A percentile compares a stretch with the other conserved stretches of the same genome.
These are phyloP conservation scores for Xylaria sp. DNA, from an alignment of 2,329 filamentous ascomycete genomes.

Conservation along the genomic window DNA sequence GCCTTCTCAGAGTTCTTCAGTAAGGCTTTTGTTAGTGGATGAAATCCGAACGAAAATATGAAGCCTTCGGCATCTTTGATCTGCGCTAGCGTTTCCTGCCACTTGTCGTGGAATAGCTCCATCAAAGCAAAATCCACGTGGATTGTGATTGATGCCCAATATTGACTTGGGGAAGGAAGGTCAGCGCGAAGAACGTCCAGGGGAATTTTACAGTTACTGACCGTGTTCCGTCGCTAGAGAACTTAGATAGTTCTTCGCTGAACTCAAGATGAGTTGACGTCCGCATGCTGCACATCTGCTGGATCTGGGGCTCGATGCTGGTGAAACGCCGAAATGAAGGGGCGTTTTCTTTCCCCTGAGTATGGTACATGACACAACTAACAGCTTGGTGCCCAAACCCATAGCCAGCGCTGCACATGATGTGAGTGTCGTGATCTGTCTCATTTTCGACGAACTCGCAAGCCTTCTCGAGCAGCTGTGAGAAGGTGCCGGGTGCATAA, in stretches of 20 bases:
- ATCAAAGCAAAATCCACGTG: conserved; percentile 22
- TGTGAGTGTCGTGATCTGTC: conserved; percentile 25
- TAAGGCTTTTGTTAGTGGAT: conserved; percentile 27
- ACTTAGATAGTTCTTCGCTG: conserved; percentile 24
- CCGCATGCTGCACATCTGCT: conserved; percentile 26
- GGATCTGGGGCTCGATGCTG: conserved; percentile 26
- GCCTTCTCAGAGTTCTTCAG: conserved; percentile 28
- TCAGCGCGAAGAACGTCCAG: background rate
- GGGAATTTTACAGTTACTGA: background rate
- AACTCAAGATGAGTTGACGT: conserved; percentile 28
- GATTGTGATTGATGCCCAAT: conserved; percentile 24
- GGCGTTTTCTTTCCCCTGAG: conserved; percentile 26
- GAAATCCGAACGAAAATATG: conserved; percentile 30
- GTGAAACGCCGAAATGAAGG: conserved; percentile 29
- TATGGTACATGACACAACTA: conserved; percentile 32
- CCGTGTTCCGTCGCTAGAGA: conserved; percentile 16
- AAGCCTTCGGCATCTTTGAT: conserved; percentile 30
- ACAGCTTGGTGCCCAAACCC: conserved; percentile 27
- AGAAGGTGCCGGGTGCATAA: conserved; percentile 27
- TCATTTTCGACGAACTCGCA: conserved; percentile 30
- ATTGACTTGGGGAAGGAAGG: conserved; percentile 12
- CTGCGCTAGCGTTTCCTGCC: conserved; percentile 24
- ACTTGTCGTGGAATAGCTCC: conserved; percentile 25
- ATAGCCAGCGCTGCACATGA: conserved; percentile 27
- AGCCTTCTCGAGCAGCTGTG: conserved; percentile 20